phyloP scores from a whole-genome alignment of 805 yeast genomes.

The Metschnikowia kunwiensis region DNA sequence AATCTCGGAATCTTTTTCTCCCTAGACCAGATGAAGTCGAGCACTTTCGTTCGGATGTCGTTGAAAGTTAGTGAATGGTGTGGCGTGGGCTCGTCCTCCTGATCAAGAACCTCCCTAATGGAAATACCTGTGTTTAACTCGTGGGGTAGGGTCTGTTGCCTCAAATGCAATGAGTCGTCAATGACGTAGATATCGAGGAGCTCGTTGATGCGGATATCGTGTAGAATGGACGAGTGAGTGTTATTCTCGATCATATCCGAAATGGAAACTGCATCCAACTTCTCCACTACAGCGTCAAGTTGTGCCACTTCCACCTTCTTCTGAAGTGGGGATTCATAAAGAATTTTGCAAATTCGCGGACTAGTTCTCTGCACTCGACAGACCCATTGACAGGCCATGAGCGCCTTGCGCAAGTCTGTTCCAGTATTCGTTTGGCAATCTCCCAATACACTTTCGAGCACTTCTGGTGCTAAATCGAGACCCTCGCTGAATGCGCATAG shows the following conservation, averaged over 20 bases:
- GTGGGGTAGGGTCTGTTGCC: slow-evolving; percentile 32
- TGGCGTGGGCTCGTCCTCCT: not conserved
- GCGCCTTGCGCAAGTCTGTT: slow-evolving; percentile 46
- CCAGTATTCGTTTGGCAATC: slow-evolving; percentile 18
- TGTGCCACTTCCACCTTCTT: not conserved
- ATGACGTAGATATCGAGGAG: slow-evolving; percentile 32
- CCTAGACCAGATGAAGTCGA: slow-evolving; percentile 32
- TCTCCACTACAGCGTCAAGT: not conserved
- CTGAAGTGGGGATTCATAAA: not conserved
- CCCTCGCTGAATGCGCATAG: slow-evolving; percentile 37
- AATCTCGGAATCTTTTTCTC: slow-evolving; percentile 33
- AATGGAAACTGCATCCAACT: slow-evolving; percentile 26
- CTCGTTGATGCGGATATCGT: slow-evolving; percentile 31
- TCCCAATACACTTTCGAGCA: slow-evolving; percentile 28
- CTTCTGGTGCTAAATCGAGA: slow-evolving; percentile 27
- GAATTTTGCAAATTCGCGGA: slow-evolving; percentile 1
- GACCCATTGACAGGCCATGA: slow-evolving; percentile 44
- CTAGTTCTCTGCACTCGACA: slow-evolving; percentile 19
- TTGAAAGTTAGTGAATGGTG: slow-evolving; percentile 5
- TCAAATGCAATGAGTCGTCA: slow-evolving; percentile 29
- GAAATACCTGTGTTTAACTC: slow-evolving; percentile 36
- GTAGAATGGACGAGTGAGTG: slow-evolving; percentile 26
- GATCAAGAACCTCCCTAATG: slow-evolving; percentile 7
- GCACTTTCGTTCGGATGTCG: slow-evolving; percentile 9
- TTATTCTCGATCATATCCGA: slow-evolving; percentile 29